Base-by-base conservation (phyloP, 2,329 filamentous ascomycete species). In the Tricladium varicosporioides region DNA sequence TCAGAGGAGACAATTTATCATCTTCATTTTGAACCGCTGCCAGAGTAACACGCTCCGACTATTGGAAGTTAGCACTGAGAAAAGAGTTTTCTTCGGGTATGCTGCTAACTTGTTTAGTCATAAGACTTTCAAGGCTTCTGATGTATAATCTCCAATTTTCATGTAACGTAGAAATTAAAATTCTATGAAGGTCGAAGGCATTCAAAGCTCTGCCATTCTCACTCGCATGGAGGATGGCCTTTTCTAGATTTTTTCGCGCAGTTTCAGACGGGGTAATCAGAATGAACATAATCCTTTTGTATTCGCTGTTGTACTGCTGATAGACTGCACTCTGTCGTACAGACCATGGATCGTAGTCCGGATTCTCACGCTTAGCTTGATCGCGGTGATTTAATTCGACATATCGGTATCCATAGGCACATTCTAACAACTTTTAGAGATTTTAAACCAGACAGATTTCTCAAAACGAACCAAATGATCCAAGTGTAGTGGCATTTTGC, bases 271-370 rank as follows among this genome's bases (percentile, higher is more conserved):
- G 56, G 7, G 50, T 27, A 7, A 61, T 56, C 1, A 61, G 10
- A 10, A 59, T 32, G 10, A 61, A 58, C 3, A 48, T 54, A 7
- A 51, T 42, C 31, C 44, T 54, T 16, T 53, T 40, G 15, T 44
- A 31, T 18, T n/a, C 8, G 14, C 50, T 45, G 19, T 58, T 31
- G 32, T 61, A 61, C n/a, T 57, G 48, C 19, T 61, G 59, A 31
- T 63, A 63, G 2, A 63, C 51, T 36, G 57, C 53, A 5, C 31
- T 60, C 44, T 61, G 61, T 4, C 61, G 18, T 5, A 63, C 32
- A 5, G 61, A 63, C 61, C 61, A 63, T 13, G 53, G 55, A 48
- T 61, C 59, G 22, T 59, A 61, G 46, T 63, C 59, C 2, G 56
- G 53, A 33, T 56, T 52, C 1, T 50, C 36, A 7, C 31, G 15